A percentile compares a stretch with the other conserved stretches of the same genome.
phyloP scores from a whole-genome alignment of 1,284 basidiomycete genomes.

The Tilletia setariae region DNA sequence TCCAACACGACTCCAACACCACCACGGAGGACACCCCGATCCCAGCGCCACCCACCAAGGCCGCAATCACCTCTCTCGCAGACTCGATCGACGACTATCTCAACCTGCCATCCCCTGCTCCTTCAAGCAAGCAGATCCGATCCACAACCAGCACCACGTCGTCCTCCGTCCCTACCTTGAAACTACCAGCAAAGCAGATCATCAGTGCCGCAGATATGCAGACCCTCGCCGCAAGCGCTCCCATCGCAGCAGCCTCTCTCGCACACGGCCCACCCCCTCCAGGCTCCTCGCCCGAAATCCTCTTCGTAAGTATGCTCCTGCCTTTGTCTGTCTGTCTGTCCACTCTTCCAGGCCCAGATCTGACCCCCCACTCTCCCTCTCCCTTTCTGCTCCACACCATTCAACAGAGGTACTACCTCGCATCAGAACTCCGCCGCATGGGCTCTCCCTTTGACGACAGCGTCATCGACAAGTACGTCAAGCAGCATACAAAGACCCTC shows the following conservation, averaged over 20 bases:
- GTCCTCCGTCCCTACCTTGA: not conserved
- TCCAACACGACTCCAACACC: not conserved
- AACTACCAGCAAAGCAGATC: not conserved
- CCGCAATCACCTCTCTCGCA: not conserved
- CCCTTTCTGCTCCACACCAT: not conserved
- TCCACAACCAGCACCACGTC: not conserved
- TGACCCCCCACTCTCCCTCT: not conserved
- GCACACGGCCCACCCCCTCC: conserved; percentile 6
- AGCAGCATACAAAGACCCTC: conserved; percentile 46
- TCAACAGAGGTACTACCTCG: conserved; percentile 43
- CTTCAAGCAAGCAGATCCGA: not conserved
- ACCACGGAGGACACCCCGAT: not conserved
- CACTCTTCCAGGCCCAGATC: not conserved
- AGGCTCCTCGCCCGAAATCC: conserved; percentile 13
- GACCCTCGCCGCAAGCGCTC: not conserved
- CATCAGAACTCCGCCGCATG: conserved; percentile 42
- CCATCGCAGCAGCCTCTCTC: conserved; percentile 12
- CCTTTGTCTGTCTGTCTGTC: not conserved
- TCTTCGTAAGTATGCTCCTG: conserved; percentile 12
- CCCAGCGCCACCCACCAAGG: not conserved
- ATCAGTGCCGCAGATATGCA: not conserved
- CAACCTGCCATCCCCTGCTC: conserved; percentile 1
- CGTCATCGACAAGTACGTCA: conserved; percentile 44
- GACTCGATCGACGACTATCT: not conserved
- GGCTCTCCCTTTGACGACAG: conserved; percentile 42